Evolutionary conservation across 345 rosid species (phyloP), one percentile per base, ranked within the genome.

Genomic region (Physaria fendleri): DNA sequence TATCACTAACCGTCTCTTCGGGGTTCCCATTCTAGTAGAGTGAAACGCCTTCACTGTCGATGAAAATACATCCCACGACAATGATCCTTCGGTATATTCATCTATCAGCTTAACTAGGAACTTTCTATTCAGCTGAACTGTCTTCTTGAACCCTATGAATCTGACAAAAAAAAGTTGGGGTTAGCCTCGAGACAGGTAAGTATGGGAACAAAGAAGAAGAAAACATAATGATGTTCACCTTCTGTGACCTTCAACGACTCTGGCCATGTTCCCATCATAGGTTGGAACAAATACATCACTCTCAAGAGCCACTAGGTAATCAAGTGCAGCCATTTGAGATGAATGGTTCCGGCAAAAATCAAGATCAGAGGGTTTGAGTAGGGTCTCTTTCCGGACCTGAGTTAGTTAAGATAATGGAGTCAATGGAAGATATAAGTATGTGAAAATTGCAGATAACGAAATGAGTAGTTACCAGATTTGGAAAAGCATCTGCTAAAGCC

Each of bases 231-330:
- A 51, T 37, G 12, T 6, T 73, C 68, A 91, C 98, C 98, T 87
- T 46, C 98, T 82, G 67, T 91, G 98, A 72, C 98, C 98, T 84
- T 88, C 98, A 11, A 91, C 96, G 14, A 91, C 98, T 78, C 76
- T 91, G 21, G 98, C 98, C 98, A 91, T 87, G 74, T 91, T 91
- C 42, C 98, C 98, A 37, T 88, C 90, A 56, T 85, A 78, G 4
- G 98, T 91, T 22, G 98, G 96, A 66, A 91, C 80, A 66, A 91
- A 91, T 71, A 85, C 79, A 64, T 91, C 98, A 13, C 98, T 88
- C 72, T 88, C 98, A 27, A 88, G 66, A 25, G 98, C 82, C 49
- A 91, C 96, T 13, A 91, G 71, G 77, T 85, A 91, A 66, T 91
- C 98, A 51, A 85, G 56, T 8, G 98, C 90, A 21, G 96, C 98